These are phyloP conservation scores for Mortierella sp. DNA, from an alignment of 371 early-diverging fungal species.

Conservation along the genomic window DNA sequence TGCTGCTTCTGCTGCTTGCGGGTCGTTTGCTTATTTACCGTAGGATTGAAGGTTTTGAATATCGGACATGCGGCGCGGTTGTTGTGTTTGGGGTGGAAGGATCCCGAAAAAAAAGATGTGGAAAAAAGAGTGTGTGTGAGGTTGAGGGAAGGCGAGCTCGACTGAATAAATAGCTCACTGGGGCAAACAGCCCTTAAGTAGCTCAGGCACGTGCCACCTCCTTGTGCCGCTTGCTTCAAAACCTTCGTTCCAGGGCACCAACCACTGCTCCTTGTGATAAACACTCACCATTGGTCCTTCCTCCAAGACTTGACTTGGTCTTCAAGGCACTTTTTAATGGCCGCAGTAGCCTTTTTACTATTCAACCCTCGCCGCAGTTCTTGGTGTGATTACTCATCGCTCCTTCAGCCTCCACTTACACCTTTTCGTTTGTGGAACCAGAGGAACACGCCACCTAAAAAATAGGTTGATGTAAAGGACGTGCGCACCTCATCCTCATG, in stretches of 20 bases:
- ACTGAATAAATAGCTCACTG: not conserved
- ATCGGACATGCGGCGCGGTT: conserved; percentile 50
- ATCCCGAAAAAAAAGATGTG: conserved; percentile 11
- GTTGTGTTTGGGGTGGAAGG: conserved; percentile 15
- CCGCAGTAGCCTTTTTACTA: not conserved
- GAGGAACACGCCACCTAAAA: not conserved
- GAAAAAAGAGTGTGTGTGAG: not conserved
- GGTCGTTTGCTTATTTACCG: conserved; percentile 25
- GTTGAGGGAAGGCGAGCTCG: not conserved
- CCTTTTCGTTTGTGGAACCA: not conserved
- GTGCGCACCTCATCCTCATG: too few relatives aligned
- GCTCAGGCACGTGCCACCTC: conserved; percentile 4
- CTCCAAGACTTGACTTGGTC: too few relatives aligned
- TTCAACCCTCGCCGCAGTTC: not conserved
- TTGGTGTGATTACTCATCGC: not conserved
- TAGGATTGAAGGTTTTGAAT: conserved; percentile 54
- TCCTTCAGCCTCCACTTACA: not conserved
- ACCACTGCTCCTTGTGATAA: not conserved
- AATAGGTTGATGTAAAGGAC: not conserved
- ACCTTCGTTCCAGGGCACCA: not conserved
- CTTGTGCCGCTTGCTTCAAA: not conserved
- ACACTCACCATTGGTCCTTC: not conserved
- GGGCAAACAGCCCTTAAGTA: not conserved
- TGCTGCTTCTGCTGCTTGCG: not conserved
- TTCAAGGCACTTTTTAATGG: too few relatives aligned